Evolutionary conservation across 495 filamentous ascomycete genomes (phyloP).

Genomic region (Penicillium soppii): DNA sequence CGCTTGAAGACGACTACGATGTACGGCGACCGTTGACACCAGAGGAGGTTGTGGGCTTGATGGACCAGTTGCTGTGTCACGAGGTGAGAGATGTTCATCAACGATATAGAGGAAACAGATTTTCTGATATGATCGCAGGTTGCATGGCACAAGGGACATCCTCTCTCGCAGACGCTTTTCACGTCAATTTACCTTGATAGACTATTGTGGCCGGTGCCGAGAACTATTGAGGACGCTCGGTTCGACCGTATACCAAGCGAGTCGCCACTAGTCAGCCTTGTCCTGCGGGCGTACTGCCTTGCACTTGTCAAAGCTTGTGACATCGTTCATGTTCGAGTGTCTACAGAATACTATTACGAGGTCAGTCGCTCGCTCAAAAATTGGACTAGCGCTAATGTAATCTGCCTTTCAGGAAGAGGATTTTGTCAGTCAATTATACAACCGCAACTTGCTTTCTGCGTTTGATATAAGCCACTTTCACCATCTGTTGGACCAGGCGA

Average conservation of each 20-base stretch:
- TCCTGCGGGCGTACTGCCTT: conserved; percentile 84
- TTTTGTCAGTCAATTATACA: conserved; percentile 87
- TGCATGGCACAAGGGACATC: conserved; percentile 95
- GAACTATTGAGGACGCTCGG: conserved; percentile 64
- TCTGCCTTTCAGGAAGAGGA: conserved; percentile 75
- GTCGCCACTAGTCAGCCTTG: conserved; percentile 57
- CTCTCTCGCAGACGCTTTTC: conserved; percentile 90
- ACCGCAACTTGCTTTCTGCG: conserved; percentile 67
- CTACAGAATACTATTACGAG: conserved; percentile 82
- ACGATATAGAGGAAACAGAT: neutral
- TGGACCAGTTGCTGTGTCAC: conserved; percentile 87
- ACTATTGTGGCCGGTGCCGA: conserved; percentile 70
- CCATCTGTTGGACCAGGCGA: conserved; percentile 59
- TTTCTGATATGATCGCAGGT: conserved; percentile 56
- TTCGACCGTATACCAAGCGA: conserved; percentile 52
- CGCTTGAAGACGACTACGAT: conserved; percentile 83
- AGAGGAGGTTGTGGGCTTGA: conserved; percentile 83
- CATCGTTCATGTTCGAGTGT: conserved; percentile 72
- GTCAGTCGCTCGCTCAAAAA: conserved; percentile 40
- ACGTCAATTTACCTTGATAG: conserved; percentile 92
- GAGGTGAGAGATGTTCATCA: conserved; percentile 58
- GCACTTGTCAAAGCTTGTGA: conserved; percentile 80
- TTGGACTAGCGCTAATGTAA: neutral
- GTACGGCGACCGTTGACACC: conserved; percentile 65
- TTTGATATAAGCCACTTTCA: conserved; percentile 58